Evolutionary conservation across 306 rosid species (phyloP).

Genomic region (Vicia sativa): DNA sequence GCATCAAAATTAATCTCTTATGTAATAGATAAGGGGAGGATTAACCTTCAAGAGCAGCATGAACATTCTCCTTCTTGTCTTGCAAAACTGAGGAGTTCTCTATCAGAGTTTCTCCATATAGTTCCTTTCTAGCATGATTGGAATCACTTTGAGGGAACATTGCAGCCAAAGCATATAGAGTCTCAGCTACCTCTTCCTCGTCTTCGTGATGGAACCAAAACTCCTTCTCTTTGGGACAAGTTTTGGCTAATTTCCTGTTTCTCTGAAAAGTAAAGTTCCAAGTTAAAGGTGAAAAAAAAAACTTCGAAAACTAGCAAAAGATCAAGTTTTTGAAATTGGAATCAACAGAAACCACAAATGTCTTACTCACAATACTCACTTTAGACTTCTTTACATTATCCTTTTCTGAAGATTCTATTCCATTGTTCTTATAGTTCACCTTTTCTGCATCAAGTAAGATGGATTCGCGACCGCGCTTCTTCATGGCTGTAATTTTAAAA

Average conservation of each 20-base stretch:
- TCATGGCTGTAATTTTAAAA: conserved; percentile 56
- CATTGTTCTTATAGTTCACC: conserved; percentile 47
- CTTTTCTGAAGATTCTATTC: conserved; percentile 46
- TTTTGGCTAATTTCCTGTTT: conserved; percentile 44
- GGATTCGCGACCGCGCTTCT: conserved; percentile 71
- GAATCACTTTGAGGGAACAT: conserved; percentile 58
- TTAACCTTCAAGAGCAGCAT: conserved; percentile 58
- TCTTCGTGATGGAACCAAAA: conserved; percentile 68
- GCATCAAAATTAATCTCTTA: not conserved
- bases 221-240: conserved; percentile 42
- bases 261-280: conserved; percentile 51
- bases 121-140: conserved; percentile 36
- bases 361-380: conserved; percentile 46
- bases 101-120: conserved; percentile 37
- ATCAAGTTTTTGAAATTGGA: conserved; percentile 26
- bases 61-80: conserved; percentile 41
- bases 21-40: conserved; percentile 16
- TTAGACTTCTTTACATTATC: conserved; percentile 52
- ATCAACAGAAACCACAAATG: conserved; percentile 18
- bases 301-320: conserved; percentile 28
- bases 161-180: conserved; percentile 78
- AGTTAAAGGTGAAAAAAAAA: conserved; percentile 31
- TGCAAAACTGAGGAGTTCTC: conserved; percentile 47
- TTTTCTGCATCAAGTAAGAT: conserved; percentile 55
- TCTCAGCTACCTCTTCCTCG: conserved; percentile 88